phyloP scores from a whole-genome alignment of 257 asterid genomes.

The Primulina eburnea region DNA sequence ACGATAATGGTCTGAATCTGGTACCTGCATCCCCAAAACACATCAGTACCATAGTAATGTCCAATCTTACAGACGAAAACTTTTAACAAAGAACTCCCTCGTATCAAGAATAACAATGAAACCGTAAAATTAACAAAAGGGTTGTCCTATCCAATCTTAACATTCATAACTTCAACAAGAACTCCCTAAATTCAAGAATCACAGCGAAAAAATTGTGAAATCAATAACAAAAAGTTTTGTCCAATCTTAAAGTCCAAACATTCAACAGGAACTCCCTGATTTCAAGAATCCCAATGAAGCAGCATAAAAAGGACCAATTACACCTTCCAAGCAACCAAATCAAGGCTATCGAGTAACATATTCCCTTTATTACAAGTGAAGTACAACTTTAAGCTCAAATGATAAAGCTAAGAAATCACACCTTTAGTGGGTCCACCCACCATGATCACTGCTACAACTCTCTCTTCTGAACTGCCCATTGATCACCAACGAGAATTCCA shows the following conservation, averaged over 20 bases:
- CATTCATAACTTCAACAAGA: background rate
- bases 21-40: slow-evolving; percentile 57
- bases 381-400: background rate
- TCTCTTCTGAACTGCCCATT: slow-evolving; percentile 73
- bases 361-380: background rate
- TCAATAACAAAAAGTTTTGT: slow-evolving; percentile 14
- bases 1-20: slow-evolving; percentile 80
- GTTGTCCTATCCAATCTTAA: slow-evolving; percentile 4
- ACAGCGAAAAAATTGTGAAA: background rate
- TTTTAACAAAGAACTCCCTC: background rate
- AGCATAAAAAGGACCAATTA: slow-evolving; percentile 5
- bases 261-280: background rate
- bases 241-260: slow-evolving; percentile 5
- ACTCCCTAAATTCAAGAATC: background rate
- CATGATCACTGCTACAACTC: slow-evolving; percentile 93
- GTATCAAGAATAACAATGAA: too few species aligned
- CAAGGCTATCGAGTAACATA: background rate
- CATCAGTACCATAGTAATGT: background rate
- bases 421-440: slow-evolving; percentile 99
- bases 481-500: slow-evolving; percentile 22
- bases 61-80: background rate
- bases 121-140: too few species aligned
- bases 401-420: slow-evolving; percentile 16
- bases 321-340: slow-evolving; percentile 18
- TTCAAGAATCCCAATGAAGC: slow-evolving; percentile 19